Evolutionary conservation across 352 stramenopile species (phyloP), one percentile per base, ranked within the genome.

Genomic region (Phytophthora macrochlamydospora): DNA sequence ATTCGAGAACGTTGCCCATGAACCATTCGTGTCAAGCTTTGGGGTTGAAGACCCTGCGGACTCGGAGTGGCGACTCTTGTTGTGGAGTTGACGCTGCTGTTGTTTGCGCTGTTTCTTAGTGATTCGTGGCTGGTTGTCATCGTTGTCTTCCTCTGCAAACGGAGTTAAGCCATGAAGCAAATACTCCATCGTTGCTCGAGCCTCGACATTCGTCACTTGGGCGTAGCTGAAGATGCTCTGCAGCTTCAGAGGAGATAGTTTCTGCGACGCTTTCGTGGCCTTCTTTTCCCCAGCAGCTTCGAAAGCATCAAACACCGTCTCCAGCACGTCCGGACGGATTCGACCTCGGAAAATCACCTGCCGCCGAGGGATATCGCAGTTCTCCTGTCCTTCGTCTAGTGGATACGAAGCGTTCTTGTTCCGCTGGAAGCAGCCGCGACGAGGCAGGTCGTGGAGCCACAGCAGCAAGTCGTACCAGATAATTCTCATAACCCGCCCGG

Each of bases 401-500:
- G 38, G n/a, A 11, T n/a, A 14, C 51, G 51, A 45, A 4, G 28
- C 0, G 12, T 9, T 35, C 14, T 2, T 2, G 13, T 43, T 4
- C 38, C 11, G 2, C 28, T 30, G 12, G 52, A 38, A 45, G 14
- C 7, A 7, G 4, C 43, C 49, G 3, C 35, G 35, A 7, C 24
- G 4, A 43, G 2, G 18, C 3, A 48, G 51, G 53, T 59, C 53
- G 37, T 40, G 40, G 24, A n/a, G 1, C 53, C 38, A 42, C 37
- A 51, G 9, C 53, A 51, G 8, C 1, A 32, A 24, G 24, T 59
- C 38, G 53, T 59, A 72, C 0, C 40, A 6, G 11, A 65, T 28
- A 29, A 67, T 74, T 5, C 9, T 2, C 11, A 71, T 1, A 5
- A 69, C 67, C 14, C 67, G 74, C 9, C 35, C 35, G 35, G 35